Conservation (phyloP, 2,329 filamentous ascomycete species). For the Tolypocladium inflatum region DNA sequence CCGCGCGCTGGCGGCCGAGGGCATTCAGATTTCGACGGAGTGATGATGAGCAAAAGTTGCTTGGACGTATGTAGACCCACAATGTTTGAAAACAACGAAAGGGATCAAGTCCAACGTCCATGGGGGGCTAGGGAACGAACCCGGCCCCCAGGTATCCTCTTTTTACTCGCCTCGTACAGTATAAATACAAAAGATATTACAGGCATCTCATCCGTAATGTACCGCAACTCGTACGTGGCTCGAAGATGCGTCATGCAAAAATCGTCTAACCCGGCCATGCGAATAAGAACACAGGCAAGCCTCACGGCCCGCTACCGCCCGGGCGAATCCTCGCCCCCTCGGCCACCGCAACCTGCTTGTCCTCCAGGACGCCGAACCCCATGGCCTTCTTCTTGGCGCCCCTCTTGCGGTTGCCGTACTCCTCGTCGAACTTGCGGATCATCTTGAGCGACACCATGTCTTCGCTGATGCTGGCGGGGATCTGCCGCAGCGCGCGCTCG, state of each 20-base stretch:
- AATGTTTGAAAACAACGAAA: neutral
- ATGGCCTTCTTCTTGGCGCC: slow-evolving; percentile 47
- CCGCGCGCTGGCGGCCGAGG: slow-evolving; percentile 58
- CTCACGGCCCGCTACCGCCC: neutral
- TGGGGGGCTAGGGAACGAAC: neutral
- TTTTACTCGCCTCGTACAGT: neutral
- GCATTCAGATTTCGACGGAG: slow-evolving; percentile 38
- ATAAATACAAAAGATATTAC: neutral
- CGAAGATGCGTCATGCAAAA: neutral
- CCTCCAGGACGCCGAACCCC: slow-evolving; percentile 46
- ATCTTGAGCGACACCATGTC: slow-evolving; percentile 82
- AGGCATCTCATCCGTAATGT: neutral
- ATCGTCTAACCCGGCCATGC: neutral
- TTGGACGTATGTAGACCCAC: neutral
- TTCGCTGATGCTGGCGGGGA: slow-evolving; percentile 84
- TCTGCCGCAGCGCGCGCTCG: slow-evolving; percentile 75
- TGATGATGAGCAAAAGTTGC: slow-evolving; percentile 9
- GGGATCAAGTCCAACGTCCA: neutral
- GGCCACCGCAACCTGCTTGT: slow-evolving; percentile 23
- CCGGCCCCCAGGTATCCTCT: neutral
- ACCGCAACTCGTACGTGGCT: neutral
- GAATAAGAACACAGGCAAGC: neutral
- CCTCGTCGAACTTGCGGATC: slow-evolving; percentile 91
- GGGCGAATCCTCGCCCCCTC: slow-evolving; percentile 35
- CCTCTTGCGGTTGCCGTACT: slow-evolving; percentile 75